phyloP scores from a whole-genome alignment of 2,329 filamentous ascomycete species.

The Pyrenophora seminiperda region DNA sequence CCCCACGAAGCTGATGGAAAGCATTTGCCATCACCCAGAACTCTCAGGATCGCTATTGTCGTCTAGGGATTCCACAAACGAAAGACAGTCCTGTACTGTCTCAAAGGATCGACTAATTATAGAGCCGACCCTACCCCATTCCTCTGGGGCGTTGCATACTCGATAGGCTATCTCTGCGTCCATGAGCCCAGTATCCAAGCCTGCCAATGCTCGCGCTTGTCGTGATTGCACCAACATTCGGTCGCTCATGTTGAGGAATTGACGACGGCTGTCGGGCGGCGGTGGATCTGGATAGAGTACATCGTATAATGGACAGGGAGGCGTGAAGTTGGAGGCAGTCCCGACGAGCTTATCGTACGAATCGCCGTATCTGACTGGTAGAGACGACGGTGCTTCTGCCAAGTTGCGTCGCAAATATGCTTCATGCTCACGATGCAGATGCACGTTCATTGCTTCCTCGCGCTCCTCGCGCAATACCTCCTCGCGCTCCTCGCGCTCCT shows the following conservation, averaged over 20 bases:
- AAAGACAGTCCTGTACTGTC: no score
- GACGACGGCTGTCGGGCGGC: background rate
- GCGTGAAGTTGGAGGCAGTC: background rate
- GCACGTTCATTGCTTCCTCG: no score
- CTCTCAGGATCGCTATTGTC: no score
- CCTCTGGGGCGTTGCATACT: background rate
- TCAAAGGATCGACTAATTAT: background rate
- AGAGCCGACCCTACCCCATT: background rate
- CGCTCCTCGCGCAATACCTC: no score
- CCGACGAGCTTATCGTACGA: conserved; percentile 3
- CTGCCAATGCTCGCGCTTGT: conserved; percentile 1
- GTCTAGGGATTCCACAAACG: no score
- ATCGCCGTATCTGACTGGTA: background rate
- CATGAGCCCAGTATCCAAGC: background rate
- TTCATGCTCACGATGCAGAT: no score
- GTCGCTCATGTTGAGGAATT: background rate
- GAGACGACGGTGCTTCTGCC: no score
- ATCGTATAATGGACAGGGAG: background rate
- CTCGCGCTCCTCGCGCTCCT: no score
- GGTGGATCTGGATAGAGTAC: background rate
- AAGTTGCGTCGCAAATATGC: no score
- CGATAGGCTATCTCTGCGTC: conserved; percentile 1
- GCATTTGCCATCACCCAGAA: no score
- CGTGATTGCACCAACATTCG: background rate
- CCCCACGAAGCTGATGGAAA: no score